phyloP scores from a whole-genome alignment of 1,284 basidiomycete genomes.

The Ustilago bromivora region DNA sequence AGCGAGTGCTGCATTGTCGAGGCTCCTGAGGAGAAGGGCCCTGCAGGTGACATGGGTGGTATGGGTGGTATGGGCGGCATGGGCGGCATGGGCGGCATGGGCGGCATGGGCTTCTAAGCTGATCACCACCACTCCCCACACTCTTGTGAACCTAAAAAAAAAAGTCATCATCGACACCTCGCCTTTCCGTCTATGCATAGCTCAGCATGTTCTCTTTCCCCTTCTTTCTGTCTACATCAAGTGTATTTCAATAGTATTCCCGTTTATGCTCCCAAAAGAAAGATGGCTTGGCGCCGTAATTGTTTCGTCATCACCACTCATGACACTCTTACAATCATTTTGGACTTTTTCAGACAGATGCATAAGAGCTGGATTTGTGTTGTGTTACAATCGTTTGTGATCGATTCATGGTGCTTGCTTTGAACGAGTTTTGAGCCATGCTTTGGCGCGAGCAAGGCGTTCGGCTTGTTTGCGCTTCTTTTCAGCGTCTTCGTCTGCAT shows the following conservation, averaged over 20 bases:
- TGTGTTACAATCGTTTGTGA: background rate
- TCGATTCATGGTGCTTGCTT: background rate
- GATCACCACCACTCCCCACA: background rate
- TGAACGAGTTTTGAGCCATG: constrained; percentile 25
- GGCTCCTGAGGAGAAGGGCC: constrained; percentile 83
- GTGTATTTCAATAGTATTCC: constrained; percentile 55
- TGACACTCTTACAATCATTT: background rate
- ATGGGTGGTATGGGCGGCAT: constrained; percentile 70
- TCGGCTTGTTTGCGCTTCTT: constrained; percentile 32
- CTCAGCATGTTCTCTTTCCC: background rate
- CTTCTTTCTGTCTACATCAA: constrained; percentile 3
- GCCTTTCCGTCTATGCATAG: constrained; percentile 9
- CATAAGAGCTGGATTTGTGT: background rate
- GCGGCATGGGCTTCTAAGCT: constrained; percentile 66
- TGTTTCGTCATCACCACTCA: constrained; percentile 20
- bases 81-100: constrained; percentile 70
- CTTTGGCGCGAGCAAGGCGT: constrained; percentile 30
- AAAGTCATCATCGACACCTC: constrained; percentile 6
- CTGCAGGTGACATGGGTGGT: constrained; percentile 70
- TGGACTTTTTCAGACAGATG: background rate
- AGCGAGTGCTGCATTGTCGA: constrained; percentile 94
- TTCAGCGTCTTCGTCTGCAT: background rate
- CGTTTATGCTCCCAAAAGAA: constrained; percentile 2
- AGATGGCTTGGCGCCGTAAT: background rate
- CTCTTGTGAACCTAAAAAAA: background rate